Conservation (phyloP, 2,329 filamentous ascomycete species). For the Chaetomium sp. region DNA sequence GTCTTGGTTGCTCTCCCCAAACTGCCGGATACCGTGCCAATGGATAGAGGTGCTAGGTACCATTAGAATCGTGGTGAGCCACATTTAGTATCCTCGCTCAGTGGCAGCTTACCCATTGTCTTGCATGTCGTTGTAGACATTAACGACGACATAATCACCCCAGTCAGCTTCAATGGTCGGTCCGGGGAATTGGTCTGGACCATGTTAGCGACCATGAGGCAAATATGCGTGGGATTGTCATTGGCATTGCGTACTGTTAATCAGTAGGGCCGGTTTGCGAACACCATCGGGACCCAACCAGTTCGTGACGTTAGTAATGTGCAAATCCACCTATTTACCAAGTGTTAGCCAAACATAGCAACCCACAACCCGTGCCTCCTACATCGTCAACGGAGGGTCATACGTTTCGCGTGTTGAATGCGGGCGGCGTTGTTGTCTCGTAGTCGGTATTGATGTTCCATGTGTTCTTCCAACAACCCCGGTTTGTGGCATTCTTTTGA, state of each 20-base stretch:
- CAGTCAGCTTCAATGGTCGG: constrained; percentile 21
- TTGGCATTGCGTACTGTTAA: constrained; percentile 15
- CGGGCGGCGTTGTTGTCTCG: constrained; percentile 23
- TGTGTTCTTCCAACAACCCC: constrained; percentile 29
- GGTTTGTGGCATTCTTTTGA: constrained; percentile 26
- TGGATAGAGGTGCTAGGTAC: constrained; percentile 35
- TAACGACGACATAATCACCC: constrained; percentile 20
- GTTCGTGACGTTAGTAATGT: constrained; percentile 23
- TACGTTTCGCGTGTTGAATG: constrained; percentile 24
- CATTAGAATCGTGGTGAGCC: neutral
- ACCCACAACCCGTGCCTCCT: too few species aligned
- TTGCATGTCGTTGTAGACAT: constrained; percentile 25
- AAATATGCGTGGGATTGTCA: neutral
- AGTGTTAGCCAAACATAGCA: too few species aligned
- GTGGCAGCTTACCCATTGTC: constrained; percentile 18
- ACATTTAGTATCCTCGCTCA: neutral
- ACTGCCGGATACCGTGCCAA: constrained; percentile 43
- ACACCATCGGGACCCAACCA: constrained; percentile 22
- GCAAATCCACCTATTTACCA: constrained; percentile 23
- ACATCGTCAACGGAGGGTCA: neutral
- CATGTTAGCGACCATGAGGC: neutral
- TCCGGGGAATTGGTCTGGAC: constrained; percentile 17
- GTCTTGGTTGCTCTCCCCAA: constrained; percentile 37
- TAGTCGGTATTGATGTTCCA: constrained; percentile 29
- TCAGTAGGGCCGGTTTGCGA: constrained; percentile 20